Percentiles rank a stretch among this genome's conserved stretches.
phyloP scores from a whole-genome alignment of 202 grass and related monocot genomes.

The Digitaria exilis region DNA sequence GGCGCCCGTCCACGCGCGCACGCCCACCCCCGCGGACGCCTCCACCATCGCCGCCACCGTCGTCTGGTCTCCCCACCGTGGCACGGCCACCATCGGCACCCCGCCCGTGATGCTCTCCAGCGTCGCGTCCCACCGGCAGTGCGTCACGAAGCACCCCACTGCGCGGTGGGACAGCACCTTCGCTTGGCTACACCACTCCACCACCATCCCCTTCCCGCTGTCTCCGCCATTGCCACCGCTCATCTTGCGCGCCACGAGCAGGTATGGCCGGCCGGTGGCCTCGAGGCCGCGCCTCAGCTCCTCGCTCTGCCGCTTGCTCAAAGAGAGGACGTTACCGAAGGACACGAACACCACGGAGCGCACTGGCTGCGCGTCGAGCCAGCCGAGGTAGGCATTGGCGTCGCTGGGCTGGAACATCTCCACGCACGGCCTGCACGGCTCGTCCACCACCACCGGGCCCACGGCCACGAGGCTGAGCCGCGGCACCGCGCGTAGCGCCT shows the following conservation, averaged over 20 bases:
- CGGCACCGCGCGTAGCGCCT: slow-evolving; percentile 14
- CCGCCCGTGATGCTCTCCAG: slow-evolving; percentile 52
- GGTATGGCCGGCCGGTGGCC: slow-evolving; percentile 42
- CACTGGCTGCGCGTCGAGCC: slow-evolving; percentile 53
- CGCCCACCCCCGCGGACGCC: slow-evolving; percentile 27
- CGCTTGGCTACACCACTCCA: slow-evolving; percentile 58
- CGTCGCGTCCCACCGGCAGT: slow-evolving; percentile 32
- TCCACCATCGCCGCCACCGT: slow-evolving; percentile 45
- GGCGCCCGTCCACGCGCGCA: slow-evolving; percentile 27
- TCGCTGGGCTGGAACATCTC: neutral
- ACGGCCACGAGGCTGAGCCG: slow-evolving; percentile 35
- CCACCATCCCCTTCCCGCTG: slow-evolving; percentile 16
- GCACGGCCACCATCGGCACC: slow-evolving; percentile 53
- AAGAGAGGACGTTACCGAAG: slow-evolving; percentile 55
- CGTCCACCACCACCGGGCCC: slow-evolving; percentile 33
- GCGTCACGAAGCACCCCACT: slow-evolving; percentile 60
- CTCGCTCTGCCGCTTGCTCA: slow-evolving; percentile 52
- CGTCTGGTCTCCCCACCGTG: slow-evolving; percentile 51
- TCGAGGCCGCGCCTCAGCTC: slow-evolving; percentile 50
- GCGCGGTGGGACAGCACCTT: slow-evolving; percentile 48
- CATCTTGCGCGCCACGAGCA: slow-evolving; percentile 56
- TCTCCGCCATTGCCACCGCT: neutral
- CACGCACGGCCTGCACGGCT: neutral
- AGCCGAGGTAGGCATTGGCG: slow-evolving; percentile 49
- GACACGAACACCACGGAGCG: slow-evolving; percentile 75